A percentile compares a stretch with the other conserved stretches of the same genome.
These are phyloP conservation scores for Ceratorhiza oryzae-sativae DNA, from an alignment of 1,284 basidiomycete species.

Conservation along the genomic window DNA sequence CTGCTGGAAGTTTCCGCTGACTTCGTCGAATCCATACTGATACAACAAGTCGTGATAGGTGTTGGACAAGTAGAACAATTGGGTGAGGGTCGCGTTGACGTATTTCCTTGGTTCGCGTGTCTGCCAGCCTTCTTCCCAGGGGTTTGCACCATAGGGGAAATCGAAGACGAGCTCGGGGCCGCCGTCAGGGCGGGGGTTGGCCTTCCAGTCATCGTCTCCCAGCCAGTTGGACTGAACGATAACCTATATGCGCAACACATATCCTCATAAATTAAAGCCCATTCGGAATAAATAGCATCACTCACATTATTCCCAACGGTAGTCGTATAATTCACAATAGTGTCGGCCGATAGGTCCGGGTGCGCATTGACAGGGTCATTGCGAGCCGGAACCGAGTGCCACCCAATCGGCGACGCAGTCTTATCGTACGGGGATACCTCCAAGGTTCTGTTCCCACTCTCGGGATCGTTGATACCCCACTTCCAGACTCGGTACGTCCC, in stretches of 20 bases:
- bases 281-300: slow-evolving; percentile 5
- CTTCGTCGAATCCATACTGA: slow-evolving; percentile 58
- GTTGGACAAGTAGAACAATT: slow-evolving; percentile 84
- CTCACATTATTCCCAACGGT: slow-evolving; percentile 90
- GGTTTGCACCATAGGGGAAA: slow-evolving; percentile 70
- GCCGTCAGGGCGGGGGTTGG: slow-evolving; percentile 80
- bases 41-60: slow-evolving; percentile 58
- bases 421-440: slow-evolving; percentile 70
- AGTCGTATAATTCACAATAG: slow-evolving; percentile 69
- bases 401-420: slow-evolving; percentile 84
- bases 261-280: slow-evolving; percentile 7
- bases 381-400: slow-evolving; percentile 67
- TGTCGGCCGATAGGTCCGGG: slow-evolving; percentile 45
- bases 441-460: slow-evolving; percentile 63
- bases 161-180: slow-evolving; percentile 67
- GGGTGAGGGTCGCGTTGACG: slow-evolving; percentile 85
- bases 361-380: slow-evolving; percentile 59
- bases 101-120: slow-evolving; percentile 76
- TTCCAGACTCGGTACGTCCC: slow-evolving; percentile 72
- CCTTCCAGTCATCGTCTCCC: slow-evolving; percentile 73
- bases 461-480: slow-evolving; percentile 80
- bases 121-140: slow-evolving; percentile 59
- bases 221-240: slow-evolving; percentile 91
- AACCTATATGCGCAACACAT: slow-evolving; percentile 52
- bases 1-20: slow-evolving; percentile 62